Base-by-base conservation (phyloP, 768 basidiomycete species). In the Rhizopogon salebrosus region DNA sequence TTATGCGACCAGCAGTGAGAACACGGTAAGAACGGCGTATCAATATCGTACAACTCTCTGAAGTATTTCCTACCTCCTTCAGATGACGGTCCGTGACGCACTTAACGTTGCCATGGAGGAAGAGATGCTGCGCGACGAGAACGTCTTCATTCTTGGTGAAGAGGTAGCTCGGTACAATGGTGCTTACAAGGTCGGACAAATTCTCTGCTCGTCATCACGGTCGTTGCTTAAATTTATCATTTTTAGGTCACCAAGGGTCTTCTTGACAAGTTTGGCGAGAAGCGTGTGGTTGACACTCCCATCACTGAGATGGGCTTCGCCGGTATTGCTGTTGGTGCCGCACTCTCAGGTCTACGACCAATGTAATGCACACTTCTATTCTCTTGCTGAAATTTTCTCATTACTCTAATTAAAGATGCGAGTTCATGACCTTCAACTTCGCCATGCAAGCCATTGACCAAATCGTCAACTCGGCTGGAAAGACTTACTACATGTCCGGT, bases 351-450 rank as follows among this genome's bases (percentile, higher is more conserved):
- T 64, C 83, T 99, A 52, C 83, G 95, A 61, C 97, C 97, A 56
- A 80, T 99, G 90, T 90, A 68, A 54, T 84, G 62, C 18, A 34
- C 51, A 51, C 13, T 27, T 43, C 22, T 40, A 29, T 43, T 52
- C 7, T 39, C 2, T 48, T 22, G 41, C 42, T n/a, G n/a, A n/a
- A n/a, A 20, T 42, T 27, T 29, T 52, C 43, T 59, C 40, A 63
- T 41, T 51, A 54, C 58, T 23, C 27, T 36, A 37, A 26, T 31
- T 36, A 29, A 54, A 93, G 91, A 64, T 98, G 95, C 80, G 95
- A 98, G 78, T 99, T 98, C 78, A 98, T 98, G 95, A 98, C 95
- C 14, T 98, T 95, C 80, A 98, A 99, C 80, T 98, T 99, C 69
- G 95, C 95, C 59, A 99, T 98, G 95, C 93, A 95, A 74, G 95